These are phyloP conservation scores for Tephrocybe sp. DNA, from an alignment of 768 basidiomycete genomes.

Conservation along the genomic window DNA sequence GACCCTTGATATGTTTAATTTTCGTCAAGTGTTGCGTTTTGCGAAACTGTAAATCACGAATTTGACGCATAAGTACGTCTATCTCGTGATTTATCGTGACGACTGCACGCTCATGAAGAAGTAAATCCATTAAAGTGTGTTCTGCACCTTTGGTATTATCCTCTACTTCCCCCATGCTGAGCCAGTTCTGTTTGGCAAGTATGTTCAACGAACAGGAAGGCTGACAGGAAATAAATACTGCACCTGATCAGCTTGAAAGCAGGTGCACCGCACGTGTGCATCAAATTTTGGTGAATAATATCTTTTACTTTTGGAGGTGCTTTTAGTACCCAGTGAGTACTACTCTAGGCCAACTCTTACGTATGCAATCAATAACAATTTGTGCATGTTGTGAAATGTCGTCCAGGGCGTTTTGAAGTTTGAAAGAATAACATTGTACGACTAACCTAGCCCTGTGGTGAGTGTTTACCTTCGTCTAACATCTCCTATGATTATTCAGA, in stretches of 20 bases:
- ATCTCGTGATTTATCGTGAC: slow-evolving; percentile 40
- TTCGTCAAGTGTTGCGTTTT: slow-evolving; percentile 39
- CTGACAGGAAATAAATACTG: too few species aligned
- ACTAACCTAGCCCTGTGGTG: background rate
- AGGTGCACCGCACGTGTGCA: too few species aligned
- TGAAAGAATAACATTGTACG: too few species aligned
- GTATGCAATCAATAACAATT: background rate
- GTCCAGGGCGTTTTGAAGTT: background rate
- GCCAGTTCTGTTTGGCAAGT: background rate
- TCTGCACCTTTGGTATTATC: background rate
- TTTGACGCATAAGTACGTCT: slow-evolving; percentile 31
- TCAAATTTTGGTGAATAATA: too few species aligned
- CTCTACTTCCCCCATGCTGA: background rate
- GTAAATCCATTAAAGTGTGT: background rate
- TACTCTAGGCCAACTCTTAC: too few species aligned
- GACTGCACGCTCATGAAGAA: slow-evolving; percentile 39
- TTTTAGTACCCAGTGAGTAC: too few species aligned
- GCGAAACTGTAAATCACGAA: slow-evolving; percentile 40
- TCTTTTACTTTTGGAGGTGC: too few species aligned
- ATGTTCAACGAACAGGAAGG: too few species aligned
- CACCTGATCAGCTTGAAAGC: too few species aligned
- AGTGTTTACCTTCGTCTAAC: background rate
- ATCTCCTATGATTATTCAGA: slow-evolving; percentile 76
- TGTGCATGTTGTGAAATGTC: slow-evolving; percentile 3
- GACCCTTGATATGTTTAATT: slow-evolving; percentile 41